These are phyloP conservation scores for Xylariomycetidae sp. DNA, from an alignment of 2,329 filamentous ascomycete genomes.

Conservation along the genomic window DNA sequence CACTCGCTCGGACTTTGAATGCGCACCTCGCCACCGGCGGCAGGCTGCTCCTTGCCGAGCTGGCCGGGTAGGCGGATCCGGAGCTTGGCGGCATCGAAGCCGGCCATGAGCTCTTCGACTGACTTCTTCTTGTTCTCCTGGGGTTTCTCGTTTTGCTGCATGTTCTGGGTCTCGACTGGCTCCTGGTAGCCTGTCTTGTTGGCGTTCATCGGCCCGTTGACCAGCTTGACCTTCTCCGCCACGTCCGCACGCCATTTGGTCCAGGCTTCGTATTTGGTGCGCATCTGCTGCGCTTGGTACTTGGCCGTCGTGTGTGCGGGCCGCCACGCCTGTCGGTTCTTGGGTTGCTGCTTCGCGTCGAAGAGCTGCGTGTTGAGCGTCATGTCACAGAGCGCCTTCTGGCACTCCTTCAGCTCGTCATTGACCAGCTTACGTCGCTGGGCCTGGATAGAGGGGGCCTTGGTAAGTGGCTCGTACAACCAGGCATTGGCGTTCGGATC, in stretches of 20 bases:
- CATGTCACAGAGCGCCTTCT: conserved; percentile 60
- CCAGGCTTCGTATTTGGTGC: conserved; percentile 60
- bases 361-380: conserved; percentile 50
- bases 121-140: no score
- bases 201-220: conserved; percentile 21
- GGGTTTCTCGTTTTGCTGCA: conserved; percentile 22
- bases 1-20: conserved; percentile 50
- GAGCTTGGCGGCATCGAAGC: conserved; percentile 42
- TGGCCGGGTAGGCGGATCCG: conserved; percentile 43
- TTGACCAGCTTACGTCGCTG: conserved; percentile 56
- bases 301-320: conserved; percentile 57
- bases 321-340: conserved; percentile 60
- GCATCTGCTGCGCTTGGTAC: conserved; percentile 60
- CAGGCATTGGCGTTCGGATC: conserved; percentile 51
- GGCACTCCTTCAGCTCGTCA: conserved; percentile 57
- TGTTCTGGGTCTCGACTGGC: conserved; percentile 20
- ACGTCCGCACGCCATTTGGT: conserved; percentile 51
- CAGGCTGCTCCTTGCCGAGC: conserved; percentile 38
- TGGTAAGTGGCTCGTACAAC: conserved; percentile 56
- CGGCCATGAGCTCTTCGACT: no score
- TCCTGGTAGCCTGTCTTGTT: conserved; percentile 13
- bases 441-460: conserved; percentile 42
- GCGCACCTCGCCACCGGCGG: conserved; percentile 34
- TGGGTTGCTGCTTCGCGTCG: conserved; percentile 50
- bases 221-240: conserved; percentile 43